Base-by-base conservation (phyloP, 129 eudicot species). In the Dittrichia graveolens region DNA sequence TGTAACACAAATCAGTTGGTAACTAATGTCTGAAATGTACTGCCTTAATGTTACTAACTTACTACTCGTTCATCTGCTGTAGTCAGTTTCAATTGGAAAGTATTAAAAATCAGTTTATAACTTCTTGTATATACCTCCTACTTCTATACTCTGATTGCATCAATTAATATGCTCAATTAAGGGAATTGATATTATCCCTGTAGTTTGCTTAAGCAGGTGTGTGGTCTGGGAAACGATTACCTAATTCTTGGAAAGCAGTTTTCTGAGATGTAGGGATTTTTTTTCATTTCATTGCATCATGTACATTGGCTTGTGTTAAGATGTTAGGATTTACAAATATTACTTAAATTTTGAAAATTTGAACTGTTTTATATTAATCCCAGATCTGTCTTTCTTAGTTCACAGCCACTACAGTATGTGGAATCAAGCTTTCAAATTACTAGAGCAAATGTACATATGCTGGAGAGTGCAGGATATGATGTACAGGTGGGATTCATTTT, bases 341-440 rank as follows among this genome's bases (percentile, higher is more conserved):
- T 58, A 47, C 69, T 66, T 38, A 5, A 6, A 19, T 69, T 9
- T 53, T 40, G 15, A 61, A 9, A 5, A 40, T 69, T 39, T 35
- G 12, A 12, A 19, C 54, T 50, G 54, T 50, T 37, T 2, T 38
- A 7, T n/a, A 39, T 73, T 7, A 61, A 66, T 41, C n/a, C 80
- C 67, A 44, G 65, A 69, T 63, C 13, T 64, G 62, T 62, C 38
- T 75, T 76, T 66, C 56, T 19, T 71, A 88, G 95, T 39, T 56
- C 86, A 49, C 80, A 64, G 19, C 82, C 84, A 57, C 31, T 70
- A 46, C 86, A 74, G 69, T 45, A 40, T 66, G 64, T 83, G 72
- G 90, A 85, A 70, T 77, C 77, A 67, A 75, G 65, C 50, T 88
- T 88, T 70, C 81, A 75, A 64, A 61, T 88, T 53, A 88, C 87